Evolutionary conservation across 208 protist genomes (phyloP).

Genomic region (Histomonas meleagridis): DNA sequence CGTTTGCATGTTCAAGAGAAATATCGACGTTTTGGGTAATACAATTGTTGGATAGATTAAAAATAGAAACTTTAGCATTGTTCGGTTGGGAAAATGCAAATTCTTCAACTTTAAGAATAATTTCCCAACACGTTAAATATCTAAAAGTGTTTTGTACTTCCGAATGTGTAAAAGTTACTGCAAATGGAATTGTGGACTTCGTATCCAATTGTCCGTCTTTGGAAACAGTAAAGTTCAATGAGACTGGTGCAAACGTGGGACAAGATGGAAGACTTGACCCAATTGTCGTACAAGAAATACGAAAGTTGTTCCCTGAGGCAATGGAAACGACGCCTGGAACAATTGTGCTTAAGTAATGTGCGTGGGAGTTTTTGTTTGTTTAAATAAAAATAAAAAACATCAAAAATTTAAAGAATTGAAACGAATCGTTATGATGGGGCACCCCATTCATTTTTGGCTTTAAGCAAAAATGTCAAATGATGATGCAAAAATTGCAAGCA

Average conservation of each 20-base stretch:
- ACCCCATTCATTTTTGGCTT: too few relatives aligned
- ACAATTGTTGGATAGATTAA: background rate
- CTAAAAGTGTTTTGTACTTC: constrained; percentile 4
- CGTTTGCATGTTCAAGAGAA: background rate
- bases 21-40: constrained; percentile 26
- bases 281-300: background rate
- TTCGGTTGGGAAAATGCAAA: constrained; percentile 25
- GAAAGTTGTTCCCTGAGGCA: background rate
- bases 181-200: background rate
- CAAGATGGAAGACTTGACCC: background rate
- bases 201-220: background rate
- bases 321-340: background rate
- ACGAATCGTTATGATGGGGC: too few relatives aligned
- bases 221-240: background rate
- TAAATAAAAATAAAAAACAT: too few relatives aligned
- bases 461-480: too few relatives aligned
- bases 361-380: too few relatives aligned
- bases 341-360: background rate
- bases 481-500: too few relatives aligned
- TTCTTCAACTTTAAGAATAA: constrained; percentile 13
- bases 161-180: background rate
- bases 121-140: background rate
- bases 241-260: background rate
- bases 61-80: background rate
- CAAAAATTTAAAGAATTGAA: too few relatives aligned